Evolutionary conservation across 768 basidiomycete species (phyloP).

Genomic region (Russula dissimulans): DNA sequence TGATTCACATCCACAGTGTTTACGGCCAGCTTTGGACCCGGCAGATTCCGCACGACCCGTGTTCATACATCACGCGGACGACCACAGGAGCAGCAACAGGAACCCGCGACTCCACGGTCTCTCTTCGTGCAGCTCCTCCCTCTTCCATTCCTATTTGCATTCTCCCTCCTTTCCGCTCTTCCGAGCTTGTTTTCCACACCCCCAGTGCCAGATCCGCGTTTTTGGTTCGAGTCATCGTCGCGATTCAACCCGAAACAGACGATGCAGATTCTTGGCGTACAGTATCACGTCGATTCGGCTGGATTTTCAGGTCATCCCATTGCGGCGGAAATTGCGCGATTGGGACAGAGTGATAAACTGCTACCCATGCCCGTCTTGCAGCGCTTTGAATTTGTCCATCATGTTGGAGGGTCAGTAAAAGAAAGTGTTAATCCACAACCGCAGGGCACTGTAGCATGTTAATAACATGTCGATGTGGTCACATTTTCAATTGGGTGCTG

Average conservation of each 20-base stretch:
- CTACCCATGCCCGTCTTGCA: constrained; percentile 28
- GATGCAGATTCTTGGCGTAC: constrained; percentile 60
- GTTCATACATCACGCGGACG: constrained; percentile 36
- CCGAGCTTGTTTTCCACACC: constrained; percentile 65
- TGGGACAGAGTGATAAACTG: constrained; percentile 21
- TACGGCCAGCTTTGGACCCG: constrained; percentile 67
- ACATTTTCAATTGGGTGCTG: too few species aligned
- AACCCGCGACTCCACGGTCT: constrained; percentile 46
- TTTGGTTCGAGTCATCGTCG: constrained; percentile 54
- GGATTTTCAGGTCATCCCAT: constrained; percentile 80
- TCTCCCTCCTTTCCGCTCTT: constrained; percentile 75
- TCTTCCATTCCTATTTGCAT: constrained; percentile 70
- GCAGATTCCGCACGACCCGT: constrained; percentile 70
- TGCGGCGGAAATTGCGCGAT: constrained; percentile 54
- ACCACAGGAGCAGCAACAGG: constrained; percentile 28
- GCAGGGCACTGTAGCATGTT: too few species aligned
- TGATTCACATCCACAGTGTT: constrained; percentile 41
- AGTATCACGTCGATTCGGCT: constrained; percentile 73
- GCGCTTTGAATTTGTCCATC: constrained; percentile 81
- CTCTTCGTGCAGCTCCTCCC: constrained; percentile 73
- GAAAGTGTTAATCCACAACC: too few species aligned
- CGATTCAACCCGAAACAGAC: constrained; percentile 61
- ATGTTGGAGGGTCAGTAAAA: too few species aligned
- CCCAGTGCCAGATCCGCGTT: constrained; percentile 69
- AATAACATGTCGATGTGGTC: too few species aligned